These are phyloP conservation scores for Hemisphaericaspora nanyangensis DNA, from an alignment of 805 yeast species.

Conservation along the genomic window DNA sequence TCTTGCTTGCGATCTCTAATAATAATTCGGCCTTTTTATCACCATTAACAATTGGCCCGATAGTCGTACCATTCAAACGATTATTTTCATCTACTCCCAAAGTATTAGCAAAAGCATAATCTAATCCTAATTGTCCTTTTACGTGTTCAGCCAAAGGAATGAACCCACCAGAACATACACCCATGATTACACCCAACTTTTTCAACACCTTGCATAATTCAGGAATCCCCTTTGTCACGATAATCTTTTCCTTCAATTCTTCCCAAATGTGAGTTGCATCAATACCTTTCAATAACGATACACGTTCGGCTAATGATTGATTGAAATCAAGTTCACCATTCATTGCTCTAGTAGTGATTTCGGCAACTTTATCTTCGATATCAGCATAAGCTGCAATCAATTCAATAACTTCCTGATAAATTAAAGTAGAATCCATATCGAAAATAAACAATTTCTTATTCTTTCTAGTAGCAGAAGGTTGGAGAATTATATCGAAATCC, in stretches of 20 bases:
- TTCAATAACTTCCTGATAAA: slow-evolving; percentile 95
- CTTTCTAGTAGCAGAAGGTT: slow-evolving; percentile 18
- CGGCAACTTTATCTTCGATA: slow-evolving; percentile 83
- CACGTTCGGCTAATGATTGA: slow-evolving; percentile 74
- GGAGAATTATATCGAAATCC: slow-evolving; percentile 32
- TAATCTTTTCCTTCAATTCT: slow-evolving; percentile 63
- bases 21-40: slow-evolving; percentile 73
- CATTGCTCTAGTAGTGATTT: slow-evolving; percentile 92
- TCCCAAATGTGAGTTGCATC: slow-evolving; percentile 71
- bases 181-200: slow-evolving; percentile 61
- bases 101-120: slow-evolving; percentile 86
- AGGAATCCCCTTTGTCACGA: slow-evolving; percentile 80
- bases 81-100: slow-evolving; percentile 44
- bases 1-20: slow-evolving; percentile 53
- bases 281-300: slow-evolving; percentile 76
- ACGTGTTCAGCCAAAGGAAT: slow-evolving; percentile 80
- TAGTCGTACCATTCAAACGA: slow-evolving; percentile 67
- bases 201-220: slow-evolving; percentile 66
- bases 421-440: slow-evolving; percentile 97
- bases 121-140: slow-evolving; percentile 62
- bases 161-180: slow-evolving; percentile 94
- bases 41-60: slow-evolving; percentile 86
- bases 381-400: slow-evolving; percentile 91
- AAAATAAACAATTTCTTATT: slow-evolving; percentile 68
- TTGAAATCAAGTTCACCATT: slow-evolving; percentile 92